Conservation (phyloP, 169 alveolate genomes). For the Condylostoma magnum region DNA sequence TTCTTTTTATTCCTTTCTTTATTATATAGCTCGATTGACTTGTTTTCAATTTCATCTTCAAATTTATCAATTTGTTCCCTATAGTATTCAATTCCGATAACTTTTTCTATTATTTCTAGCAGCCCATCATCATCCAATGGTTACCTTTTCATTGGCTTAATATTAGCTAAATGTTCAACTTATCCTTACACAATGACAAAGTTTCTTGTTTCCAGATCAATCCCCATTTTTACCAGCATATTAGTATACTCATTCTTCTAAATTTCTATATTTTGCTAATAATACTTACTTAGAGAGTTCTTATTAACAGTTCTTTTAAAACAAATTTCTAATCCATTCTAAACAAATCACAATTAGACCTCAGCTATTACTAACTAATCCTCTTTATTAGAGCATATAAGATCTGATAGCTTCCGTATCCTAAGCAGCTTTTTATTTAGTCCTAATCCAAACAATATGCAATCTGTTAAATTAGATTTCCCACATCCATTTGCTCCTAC, state of each 20-base stretch:
- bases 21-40: neutral
- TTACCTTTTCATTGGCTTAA: slow-evolving; percentile 89
- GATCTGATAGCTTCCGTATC: slow-evolving; percentile 1
- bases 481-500: slow-evolving; percentile 99
- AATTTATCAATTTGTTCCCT: slow-evolving; percentile 58
- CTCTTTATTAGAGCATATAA: slow-evolving; percentile 39
- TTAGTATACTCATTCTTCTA: too few relatives aligned
- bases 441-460: slow-evolving; percentile 98
- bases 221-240: slow-evolving; percentile 87
- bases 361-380: too few relatives aligned
- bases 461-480: slow-evolving; percentile 98
- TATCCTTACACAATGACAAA: slow-evolving; percentile 95
- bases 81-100: slow-evolving; percentile 91
- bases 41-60: slow-evolving; percentile 27
- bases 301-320: too few relatives aligned
- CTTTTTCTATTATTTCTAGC: slow-evolving; percentile 96
- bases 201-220: slow-evolving; percentile 94
- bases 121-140: slow-evolving; percentile 93
- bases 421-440: slow-evolving; percentile 96
- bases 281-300: too few relatives aligned
- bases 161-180: slow-evolving; percentile 96
- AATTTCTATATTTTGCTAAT: slow-evolving; percentile 26
- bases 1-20: slow-evolving; percentile 15
- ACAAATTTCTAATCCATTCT: too few relatives aligned
- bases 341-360: too few relatives aligned